phyloP scores from a whole-genome alignment of 305 asterid species.

The Fraxinus platypoda region DNA sequence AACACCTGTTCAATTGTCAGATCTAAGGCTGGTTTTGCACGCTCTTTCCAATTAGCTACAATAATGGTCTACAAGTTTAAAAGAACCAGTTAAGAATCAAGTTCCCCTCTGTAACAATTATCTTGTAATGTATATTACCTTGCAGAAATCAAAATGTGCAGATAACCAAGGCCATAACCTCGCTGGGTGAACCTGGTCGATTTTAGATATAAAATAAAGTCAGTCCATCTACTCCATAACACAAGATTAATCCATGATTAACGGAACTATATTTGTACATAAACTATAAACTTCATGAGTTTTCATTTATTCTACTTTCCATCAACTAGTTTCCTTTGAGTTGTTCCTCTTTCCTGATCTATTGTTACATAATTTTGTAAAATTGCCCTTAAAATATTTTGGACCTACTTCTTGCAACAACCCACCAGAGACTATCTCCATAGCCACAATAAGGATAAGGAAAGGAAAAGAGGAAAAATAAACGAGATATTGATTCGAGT shows the following conservation, averaged over 20 bases:
- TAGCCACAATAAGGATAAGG: background rate
- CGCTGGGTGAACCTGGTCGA: constrained; percentile 37
- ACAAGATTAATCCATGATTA: background rate
- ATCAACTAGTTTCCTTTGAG: background rate
- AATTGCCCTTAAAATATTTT: background rate
- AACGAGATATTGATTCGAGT: background rate
- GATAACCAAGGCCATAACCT: constrained; percentile 53
- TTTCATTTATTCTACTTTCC: background rate
- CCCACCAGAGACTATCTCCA: background rate
- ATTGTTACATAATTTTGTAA: background rate
- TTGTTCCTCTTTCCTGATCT: background rate
- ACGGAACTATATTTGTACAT: background rate
- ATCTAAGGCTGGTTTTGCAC: constrained; percentile 39
- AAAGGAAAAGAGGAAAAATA: background rate
- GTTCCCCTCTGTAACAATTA: background rate
- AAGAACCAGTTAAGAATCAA: constrained; percentile 10
- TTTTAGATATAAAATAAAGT: background rate
- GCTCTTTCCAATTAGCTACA: constrained; percentile 39
- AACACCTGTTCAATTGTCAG: constrained; percentile 36
- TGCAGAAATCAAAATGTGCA: constrained; percentile 38
- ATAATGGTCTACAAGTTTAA: constrained; percentile 40
- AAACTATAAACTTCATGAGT: background rate
- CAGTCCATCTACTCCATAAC: background rate
- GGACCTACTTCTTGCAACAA: background rate
- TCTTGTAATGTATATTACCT: constrained; percentile 27